Evolutionary conservation across 2,329 filamentous ascomycete genomes (phyloP).

Genomic region (Colletotrichum sp.): DNA sequence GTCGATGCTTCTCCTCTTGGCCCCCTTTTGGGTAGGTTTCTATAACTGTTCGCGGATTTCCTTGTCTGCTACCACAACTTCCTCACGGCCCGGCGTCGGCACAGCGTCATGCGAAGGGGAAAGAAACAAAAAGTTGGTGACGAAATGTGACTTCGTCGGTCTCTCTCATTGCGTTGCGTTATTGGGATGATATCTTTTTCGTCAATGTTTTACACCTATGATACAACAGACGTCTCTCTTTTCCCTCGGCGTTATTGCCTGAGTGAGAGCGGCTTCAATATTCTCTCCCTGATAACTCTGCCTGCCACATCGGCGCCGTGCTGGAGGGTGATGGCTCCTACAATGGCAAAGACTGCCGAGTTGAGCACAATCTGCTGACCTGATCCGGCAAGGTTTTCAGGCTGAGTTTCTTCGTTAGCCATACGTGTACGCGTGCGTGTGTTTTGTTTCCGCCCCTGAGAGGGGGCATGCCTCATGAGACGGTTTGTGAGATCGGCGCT

Average conservation of each 20-base stretch:
- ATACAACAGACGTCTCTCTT: constrained; percentile 21
- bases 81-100: background rate
- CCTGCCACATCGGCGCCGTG: constrained; percentile 81
- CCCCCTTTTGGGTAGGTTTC: background rate
- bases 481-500: constrained; percentile 29
- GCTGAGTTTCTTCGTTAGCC: constrained; percentile 37
- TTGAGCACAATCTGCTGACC: constrained; percentile 78
- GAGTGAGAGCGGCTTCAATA: constrained; percentile 56
- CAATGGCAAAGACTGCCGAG: constrained; percentile 80
- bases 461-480: background rate
- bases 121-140: background rate
- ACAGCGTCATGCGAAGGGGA: background rate
- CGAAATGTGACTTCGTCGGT: background rate
- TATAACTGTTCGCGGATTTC: background rate
- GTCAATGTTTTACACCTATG: constrained; percentile 23
- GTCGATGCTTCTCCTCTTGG: background rate
- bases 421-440: background rate
- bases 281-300: constrained; percentile 75
- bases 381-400: constrained; percentile 71
- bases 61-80: background rate
- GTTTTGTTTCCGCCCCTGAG: background rate
- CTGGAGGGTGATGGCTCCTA: constrained; percentile 90
- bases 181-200: constrained; percentile 12
- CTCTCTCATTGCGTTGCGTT: background rate
- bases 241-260: constrained; percentile 1